Conservation (phyloP, 257 asterid genomes). For the Solanum lignicaule region DNA sequence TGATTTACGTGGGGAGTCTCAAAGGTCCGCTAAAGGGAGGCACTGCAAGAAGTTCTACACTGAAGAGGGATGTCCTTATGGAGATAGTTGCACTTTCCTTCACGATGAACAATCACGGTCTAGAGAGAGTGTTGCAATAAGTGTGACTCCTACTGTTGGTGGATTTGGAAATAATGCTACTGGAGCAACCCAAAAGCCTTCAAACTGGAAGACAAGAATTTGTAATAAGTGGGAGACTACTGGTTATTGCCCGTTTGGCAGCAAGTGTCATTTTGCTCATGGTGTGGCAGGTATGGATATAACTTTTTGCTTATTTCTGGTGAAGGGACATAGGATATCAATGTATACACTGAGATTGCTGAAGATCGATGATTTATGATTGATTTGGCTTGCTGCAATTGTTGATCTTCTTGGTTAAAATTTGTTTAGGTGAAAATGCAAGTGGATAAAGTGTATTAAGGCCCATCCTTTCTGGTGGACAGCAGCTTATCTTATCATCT, state of each 20-base stretch:
- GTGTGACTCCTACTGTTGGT: constrained; percentile 53
- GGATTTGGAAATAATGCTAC: constrained; percentile 31
- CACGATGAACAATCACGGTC: constrained; percentile 72
- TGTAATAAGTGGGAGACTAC: constrained; percentile 84
- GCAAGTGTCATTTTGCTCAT: constrained; percentile 87
- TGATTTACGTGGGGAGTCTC: constrained; percentile 51
- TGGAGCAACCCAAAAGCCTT: constrained; percentile 46
- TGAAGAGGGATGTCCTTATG: constrained; percentile 83
- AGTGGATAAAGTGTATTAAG: background rate
- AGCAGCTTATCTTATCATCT: background rate
- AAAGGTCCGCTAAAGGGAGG: constrained; percentile 63
- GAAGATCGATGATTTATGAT: background rate
- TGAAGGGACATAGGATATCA: background rate
- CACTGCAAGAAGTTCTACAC: constrained; percentile 73
- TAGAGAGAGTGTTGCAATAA: constrained; percentile 68
- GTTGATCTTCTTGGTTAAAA: background rate
- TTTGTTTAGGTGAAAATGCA: background rate
- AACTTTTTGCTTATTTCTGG: background rate
- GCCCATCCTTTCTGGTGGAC: background rate
- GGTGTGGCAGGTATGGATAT: constrained; percentile 46
- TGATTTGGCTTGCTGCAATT: background rate
- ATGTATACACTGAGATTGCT: background rate
- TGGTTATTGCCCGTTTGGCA: constrained; percentile 74
- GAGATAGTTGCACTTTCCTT: constrained; percentile 72
- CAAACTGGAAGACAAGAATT: constrained; percentile 85